These are phyloP conservation scores for Chrysanthemum makinoi DNA, from an alignment of 129 eudicot species.

Conservation along the genomic window DNA sequence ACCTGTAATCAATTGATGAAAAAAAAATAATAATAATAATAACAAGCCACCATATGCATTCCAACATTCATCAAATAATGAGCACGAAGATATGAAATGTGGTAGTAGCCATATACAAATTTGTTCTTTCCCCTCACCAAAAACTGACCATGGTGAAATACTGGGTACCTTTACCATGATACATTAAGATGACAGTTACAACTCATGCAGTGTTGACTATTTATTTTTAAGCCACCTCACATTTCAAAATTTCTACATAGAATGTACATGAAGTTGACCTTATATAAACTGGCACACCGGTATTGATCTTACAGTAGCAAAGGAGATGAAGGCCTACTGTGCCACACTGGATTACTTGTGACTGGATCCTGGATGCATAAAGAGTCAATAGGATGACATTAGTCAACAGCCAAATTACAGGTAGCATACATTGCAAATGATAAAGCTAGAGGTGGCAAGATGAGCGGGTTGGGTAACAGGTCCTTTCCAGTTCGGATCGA, in stretches of 20 bases:
- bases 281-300: conserved; percentile 6
- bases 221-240: too few species aligned
- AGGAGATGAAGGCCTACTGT: conserved; percentile 74
- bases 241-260: background rate
- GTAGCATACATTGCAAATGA: conserved; percentile 1
- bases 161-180: too few species aligned
- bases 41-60: background rate
- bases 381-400: conserved; percentile 11
- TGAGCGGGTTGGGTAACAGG: background rate
- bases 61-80: conserved; percentile 4
- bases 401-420: background rate
- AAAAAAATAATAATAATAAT: conserved; percentile 1
- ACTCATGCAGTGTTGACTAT: too few species aligned
- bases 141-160: too few species aligned
- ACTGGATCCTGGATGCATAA: conserved; percentile 75
- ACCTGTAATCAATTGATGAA: conserved; percentile 48
- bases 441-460: conserved; percentile 9
- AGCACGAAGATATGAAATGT: conserved; percentile 4
- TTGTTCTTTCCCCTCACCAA: background rate
- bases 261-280: background rate
- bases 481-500: too few species aligned
- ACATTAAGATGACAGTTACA: too few species aligned
- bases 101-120: conserved; percentile 4
- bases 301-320: conserved; percentile 72
- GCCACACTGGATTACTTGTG: conserved; percentile 78